Evolutionary conservation across 371 early-diverging fungal species (phyloP).

Genomic region (Mortierella sp.): DNA sequence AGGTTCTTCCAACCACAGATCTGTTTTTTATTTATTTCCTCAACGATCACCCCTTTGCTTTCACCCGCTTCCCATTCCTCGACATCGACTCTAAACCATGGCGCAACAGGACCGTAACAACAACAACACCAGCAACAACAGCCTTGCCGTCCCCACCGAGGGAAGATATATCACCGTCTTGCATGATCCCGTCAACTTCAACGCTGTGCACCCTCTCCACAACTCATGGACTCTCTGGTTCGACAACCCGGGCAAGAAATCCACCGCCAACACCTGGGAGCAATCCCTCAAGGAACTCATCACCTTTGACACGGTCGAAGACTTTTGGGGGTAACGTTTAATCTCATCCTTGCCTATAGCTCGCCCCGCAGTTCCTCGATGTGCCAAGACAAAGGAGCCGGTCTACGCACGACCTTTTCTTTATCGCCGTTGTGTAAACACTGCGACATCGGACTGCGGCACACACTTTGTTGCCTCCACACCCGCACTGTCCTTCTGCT

Average conservation of each 20-base stretch:
- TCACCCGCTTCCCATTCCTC: constrained; percentile 1
- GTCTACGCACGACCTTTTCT: too few species aligned
- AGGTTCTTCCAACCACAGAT: too few species aligned
- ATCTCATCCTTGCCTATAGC: too few species aligned
- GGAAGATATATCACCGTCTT: constrained; percentile 62
- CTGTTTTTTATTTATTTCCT: constrained; percentile 3
- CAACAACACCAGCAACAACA: constrained; percentile 34
- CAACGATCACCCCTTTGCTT: background rate
- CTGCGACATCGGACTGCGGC: too few species aligned
- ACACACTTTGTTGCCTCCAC: too few species aligned
- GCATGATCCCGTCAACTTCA: constrained; percentile 73
- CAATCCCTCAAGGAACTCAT: constrained; percentile 88
- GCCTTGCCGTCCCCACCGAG: constrained; percentile 37
- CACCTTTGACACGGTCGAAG: constrained; percentile 91
- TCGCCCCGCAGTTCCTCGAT: too few species aligned
- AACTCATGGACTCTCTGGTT: constrained; percentile 95
- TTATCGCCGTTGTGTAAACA: too few species aligned
- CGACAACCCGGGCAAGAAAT: constrained; percentile 86
- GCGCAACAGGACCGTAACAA: constrained; percentile 17
- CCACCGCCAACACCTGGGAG: constrained; percentile 84
- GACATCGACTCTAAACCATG: constrained; percentile 3
- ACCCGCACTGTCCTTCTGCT: too few species aligned
- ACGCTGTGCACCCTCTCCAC: constrained; percentile 91
- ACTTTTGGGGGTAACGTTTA: constrained; percentile 86
- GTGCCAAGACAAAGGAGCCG: too few species aligned